phyloP scores from a whole-genome alignment of 176 grass and related monocot genomes.

The Secale cereale region DNA sequence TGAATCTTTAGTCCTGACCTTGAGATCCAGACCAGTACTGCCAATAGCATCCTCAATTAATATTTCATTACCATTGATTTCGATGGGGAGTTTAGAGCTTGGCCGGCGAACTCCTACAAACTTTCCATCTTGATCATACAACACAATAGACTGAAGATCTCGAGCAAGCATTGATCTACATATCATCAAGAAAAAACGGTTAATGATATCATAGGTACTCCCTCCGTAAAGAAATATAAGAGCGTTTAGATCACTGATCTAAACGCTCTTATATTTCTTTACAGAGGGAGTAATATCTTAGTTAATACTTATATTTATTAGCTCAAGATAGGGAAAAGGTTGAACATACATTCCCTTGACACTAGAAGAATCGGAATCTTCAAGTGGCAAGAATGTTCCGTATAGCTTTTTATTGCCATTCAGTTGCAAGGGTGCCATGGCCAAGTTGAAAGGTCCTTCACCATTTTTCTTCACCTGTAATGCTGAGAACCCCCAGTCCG shows the following conservation, averaged over 20 bases:
- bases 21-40: constrained; percentile 86
- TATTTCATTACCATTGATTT: constrained; percentile 95
- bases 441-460: constrained; percentile 93
- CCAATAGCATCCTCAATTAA: constrained; percentile 94
- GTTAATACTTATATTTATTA: background rate
- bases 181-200: constrained; percentile 4
- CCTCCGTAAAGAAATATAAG: no score
- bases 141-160: constrained; percentile 88
- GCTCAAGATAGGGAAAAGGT: constrained; percentile 1
- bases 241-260: no score
- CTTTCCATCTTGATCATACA: constrained; percentile 99
- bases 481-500: constrained; percentile 91
- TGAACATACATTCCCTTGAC: constrained; percentile 92
- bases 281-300: no score
- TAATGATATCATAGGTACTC: no score
- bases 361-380: constrained; percentile 52
- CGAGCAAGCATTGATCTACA: constrained; percentile 96
- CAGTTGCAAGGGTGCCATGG: constrained; percentile 67
- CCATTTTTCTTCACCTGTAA: constrained; percentile 86
- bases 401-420: constrained; percentile 87
- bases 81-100: constrained; percentile 86
- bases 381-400: constrained; percentile 80
- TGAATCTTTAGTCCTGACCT: constrained; percentile 35
- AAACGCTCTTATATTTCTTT: no score
- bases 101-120: constrained; percentile 88